These are phyloP conservation scores for Trypanosoma mega DNA, from an alignment of 208 protist species.

Conservation along the genomic window DNA sequence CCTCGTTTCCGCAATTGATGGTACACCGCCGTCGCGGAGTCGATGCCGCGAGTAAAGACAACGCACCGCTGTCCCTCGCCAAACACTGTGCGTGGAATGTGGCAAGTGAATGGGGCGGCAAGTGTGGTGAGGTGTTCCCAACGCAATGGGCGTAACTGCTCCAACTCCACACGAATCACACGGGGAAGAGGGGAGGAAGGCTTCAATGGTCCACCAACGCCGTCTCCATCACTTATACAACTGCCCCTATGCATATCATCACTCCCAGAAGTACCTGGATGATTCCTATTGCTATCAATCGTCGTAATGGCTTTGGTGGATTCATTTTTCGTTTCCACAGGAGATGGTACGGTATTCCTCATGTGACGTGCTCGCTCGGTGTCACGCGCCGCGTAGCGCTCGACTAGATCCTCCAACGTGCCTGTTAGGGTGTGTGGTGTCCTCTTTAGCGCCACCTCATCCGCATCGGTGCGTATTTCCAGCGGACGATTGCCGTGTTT, in stretches of 20 bases:
- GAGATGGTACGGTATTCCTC: too few species aligned
- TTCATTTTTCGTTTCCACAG: background rate
- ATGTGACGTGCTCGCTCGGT: background rate
- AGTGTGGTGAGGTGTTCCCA: constrained; percentile 76
- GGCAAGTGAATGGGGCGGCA: constrained; percentile 76
- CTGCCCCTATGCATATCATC: too few species aligned
- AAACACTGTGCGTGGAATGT: constrained; percentile 59
- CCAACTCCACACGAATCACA: constrained; percentile 36
- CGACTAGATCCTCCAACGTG: constrained; percentile 43
- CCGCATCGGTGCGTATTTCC: constrained; percentile 47
- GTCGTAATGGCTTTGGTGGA: background rate
- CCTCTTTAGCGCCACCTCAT: constrained; percentile 38
- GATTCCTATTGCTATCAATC: background rate
- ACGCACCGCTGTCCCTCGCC: constrained; percentile 54
- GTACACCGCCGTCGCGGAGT: constrained; percentile 70
- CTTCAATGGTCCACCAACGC: too few species aligned
- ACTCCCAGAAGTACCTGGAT: too few species aligned
- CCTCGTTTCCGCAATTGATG: constrained; percentile 64
- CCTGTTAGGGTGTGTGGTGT: constrained; percentile 43
- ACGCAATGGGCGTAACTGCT: constrained; percentile 58
- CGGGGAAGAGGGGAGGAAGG: background rate
- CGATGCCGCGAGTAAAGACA: constrained; percentile 73
- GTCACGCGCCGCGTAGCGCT: background rate
- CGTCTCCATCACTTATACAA: too few species aligned
- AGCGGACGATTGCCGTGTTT: constrained; percentile 57